These are phyloP conservation scores for Lachancea kluyveri DNA, from an alignment of 805 yeast genomes.

Conservation along the genomic window DNA sequence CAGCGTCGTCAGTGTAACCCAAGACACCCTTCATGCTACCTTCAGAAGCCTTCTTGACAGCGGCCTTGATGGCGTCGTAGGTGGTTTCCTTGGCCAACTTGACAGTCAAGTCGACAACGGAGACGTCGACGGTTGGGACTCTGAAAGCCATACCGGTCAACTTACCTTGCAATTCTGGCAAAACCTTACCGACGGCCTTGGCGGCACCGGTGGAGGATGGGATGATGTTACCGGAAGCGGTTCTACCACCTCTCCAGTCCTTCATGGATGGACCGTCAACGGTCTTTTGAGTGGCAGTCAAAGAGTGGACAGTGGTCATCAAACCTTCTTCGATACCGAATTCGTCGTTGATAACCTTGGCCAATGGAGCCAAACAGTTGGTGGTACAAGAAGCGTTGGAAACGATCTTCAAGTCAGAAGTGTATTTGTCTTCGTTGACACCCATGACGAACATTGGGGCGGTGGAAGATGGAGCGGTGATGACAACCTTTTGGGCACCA, in stretches of 20 bases:
- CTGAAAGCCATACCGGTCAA: conserved; percentile 70
- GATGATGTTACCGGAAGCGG: conserved; percentile 69
- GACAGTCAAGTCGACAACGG: conserved; percentile 66
- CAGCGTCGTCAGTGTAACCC: conserved; percentile 67
- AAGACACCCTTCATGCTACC: conserved; percentile 55
- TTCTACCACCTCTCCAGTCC: conserved; percentile 79
- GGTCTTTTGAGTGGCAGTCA: conserved; percentile 68
- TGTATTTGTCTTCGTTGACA: conserved; percentile 58
- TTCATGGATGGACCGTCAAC: conserved; percentile 74
- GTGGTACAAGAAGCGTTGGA: conserved; percentile 73
- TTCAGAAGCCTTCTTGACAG: conserved; percentile 52
- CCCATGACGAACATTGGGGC: conserved; percentile 73
- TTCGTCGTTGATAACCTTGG: conserved; percentile 57
- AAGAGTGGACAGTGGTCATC: conserved; percentile 70
- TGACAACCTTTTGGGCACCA: conserved; percentile 69
- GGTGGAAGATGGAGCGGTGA: conserved; percentile 66
- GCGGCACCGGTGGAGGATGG: conserved; percentile 77
- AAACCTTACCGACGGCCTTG: conserved; percentile 69
- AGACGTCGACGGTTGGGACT: conserved; percentile 69
- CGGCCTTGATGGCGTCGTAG: conserved; percentile 58
- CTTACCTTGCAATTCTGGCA: conserved; percentile 66
- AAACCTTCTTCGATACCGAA: conserved; percentile 69
- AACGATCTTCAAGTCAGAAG: conserved; percentile 50
- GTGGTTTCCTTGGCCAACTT: conserved; percentile 52
- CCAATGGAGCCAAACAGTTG: conserved; percentile 69